Evolutionary conservation across 148 eudicot species (phyloP).

Genomic region (Cornus controversa): DNA sequence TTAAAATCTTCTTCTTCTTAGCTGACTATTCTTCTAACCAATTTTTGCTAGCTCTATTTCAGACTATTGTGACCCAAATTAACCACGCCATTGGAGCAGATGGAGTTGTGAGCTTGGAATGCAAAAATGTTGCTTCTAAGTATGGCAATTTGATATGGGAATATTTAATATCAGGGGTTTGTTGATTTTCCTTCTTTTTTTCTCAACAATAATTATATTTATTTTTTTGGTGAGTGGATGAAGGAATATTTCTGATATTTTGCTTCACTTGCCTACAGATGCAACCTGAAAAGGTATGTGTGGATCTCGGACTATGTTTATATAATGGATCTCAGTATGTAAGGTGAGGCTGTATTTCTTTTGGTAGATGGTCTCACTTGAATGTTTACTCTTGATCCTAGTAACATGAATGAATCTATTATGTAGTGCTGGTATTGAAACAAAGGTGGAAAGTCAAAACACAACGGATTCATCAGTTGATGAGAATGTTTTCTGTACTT

Average conservation of each 20-base stretch:
- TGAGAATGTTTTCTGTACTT: slow-evolving; percentile 22
- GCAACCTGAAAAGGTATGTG: slow-evolving; percentile 29
- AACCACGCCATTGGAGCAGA: slow-evolving; percentile 64
- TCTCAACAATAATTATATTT: background rate
- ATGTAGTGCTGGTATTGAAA: slow-evolving; percentile 17
- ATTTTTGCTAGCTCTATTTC: slow-evolving; percentile 10
- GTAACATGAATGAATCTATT: background rate
- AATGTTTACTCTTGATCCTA: background rate
- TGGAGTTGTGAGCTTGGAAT: slow-evolving; percentile 58
- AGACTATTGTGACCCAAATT: slow-evolving; percentile 45
- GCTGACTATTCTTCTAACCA: background rate
- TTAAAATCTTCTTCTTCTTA: background rate
- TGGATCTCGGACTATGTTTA: slow-evolving; percentile 23
- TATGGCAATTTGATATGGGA: slow-evolving; percentile 55
- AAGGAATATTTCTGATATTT: background rate
- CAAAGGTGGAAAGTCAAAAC: background rate
- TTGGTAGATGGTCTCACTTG: background rate
- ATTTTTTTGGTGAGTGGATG: background rate
- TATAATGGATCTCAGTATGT: slow-evolving; percentile 7
- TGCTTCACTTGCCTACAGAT: slow-evolving; percentile 20
- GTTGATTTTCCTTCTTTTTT: background rate
- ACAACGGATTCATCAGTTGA: slow-evolving; percentile 7
- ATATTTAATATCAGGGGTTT: slow-evolving; percentile 46
- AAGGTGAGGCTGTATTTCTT: slow-evolving; percentile 18
- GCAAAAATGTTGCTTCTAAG: slow-evolving; percentile 43